Percentiles rank a stretch among this genome's conserved stretches.
phyloP scores from a whole-genome alignment of 2,329 filamentous ascomycete genomes.

The Diaporthe aspalathi region DNA sequence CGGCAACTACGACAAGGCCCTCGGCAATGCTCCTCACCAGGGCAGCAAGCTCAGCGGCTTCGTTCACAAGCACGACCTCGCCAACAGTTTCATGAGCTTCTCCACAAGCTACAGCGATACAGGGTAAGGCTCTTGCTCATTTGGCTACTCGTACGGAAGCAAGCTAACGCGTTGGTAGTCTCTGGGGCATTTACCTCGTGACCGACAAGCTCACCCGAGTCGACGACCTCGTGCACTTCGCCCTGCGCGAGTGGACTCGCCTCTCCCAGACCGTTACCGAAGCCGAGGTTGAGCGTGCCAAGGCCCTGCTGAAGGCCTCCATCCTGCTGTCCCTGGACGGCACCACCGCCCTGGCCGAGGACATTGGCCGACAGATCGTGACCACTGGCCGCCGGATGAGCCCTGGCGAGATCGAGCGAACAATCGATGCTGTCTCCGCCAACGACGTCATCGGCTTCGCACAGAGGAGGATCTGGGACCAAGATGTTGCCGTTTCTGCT shows the following conservation, averaged over 20 bases:
- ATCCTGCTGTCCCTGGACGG: slow-evolving; percentile 97
- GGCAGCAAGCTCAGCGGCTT: slow-evolving; percentile 98
- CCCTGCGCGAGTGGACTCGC: slow-evolving; percentile 97
- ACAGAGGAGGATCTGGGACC: slow-evolving; percentile 95
- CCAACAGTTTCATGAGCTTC: slow-evolving; percentile 99
- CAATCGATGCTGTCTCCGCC: slow-evolving; percentile 88
- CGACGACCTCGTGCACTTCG: slow-evolving; percentile 98
- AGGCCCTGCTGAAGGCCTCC: slow-evolving; percentile 98
- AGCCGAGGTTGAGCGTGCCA: slow-evolving; percentile 96
- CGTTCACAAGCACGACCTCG: slow-evolving; percentile 92
- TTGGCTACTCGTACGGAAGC: slow-evolving; percentile 1
- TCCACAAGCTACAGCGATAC: slow-evolving; percentile 99
- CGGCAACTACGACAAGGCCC: slow-evolving; percentile 99
- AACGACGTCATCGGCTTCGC: slow-evolving; percentile 98
- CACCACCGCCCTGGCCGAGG: slow-evolving; percentile 96
- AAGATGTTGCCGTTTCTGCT: slow-evolving; percentile 92
- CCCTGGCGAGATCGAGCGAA: slow-evolving; percentile 93
- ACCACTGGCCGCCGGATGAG: slow-evolving; percentile 93
- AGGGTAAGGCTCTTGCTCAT: slow-evolving; percentile 73
- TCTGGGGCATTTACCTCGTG: slow-evolving; percentile 99
- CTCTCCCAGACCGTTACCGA: slow-evolving; percentile 88
- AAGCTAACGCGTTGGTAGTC: slow-evolving; percentile 66
- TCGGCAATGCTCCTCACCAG: slow-evolving; percentile 96
- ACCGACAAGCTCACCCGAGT: slow-evolving; percentile 88
- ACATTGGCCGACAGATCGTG: slow-evolving; percentile 97